phyloP scores from a whole-genome alignment of 2,329 filamentous ascomycete species.

The Alternaria rosae region DNA sequence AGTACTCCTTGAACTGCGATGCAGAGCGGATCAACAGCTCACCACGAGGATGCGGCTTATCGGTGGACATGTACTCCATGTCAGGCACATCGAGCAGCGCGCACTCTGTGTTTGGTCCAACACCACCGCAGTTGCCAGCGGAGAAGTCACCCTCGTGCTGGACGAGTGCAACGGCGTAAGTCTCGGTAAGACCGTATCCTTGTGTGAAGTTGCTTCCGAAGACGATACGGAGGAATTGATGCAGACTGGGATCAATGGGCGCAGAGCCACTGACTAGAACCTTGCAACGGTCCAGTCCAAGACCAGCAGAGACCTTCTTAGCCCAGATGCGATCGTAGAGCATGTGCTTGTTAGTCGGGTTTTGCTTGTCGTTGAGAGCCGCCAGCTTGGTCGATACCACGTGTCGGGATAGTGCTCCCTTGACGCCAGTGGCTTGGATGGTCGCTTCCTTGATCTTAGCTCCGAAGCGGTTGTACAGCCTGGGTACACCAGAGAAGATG shows the following conservation, averaged over 20 bases:
- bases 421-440: constrained; percentile 78
- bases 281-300: constrained; percentile 77
- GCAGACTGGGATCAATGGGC: constrained; percentile 85
- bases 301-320: constrained; percentile 81
- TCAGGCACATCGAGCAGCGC: constrained; percentile 86
- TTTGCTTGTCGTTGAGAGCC: constrained; percentile 72
- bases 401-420: constrained; percentile 80
- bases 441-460: constrained; percentile 81
- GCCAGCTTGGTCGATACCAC: constrained; percentile 82
- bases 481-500: constrained; percentile 85
- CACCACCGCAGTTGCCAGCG: constrained; percentile 81
- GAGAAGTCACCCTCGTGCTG: constrained; percentile 76
- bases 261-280: constrained; percentile 88
- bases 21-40: constrained; percentile 85
- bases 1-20: constrained; percentile 86
- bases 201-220: constrained; percentile 82
- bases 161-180: constrained; percentile 77
- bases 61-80: constrained; percentile 88
- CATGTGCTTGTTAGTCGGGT: constrained; percentile 80
- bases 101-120: constrained; percentile 74
- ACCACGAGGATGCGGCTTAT: constrained; percentile 88
- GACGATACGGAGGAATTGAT: constrained; percentile 85
- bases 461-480: constrained; percentile 90
- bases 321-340: constrained; percentile 90
- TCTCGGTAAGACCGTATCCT: constrained; percentile 94